phyloP scores from a whole-genome alignment of 768 basidiomycete species.

The Panellus pusillus region DNA sequence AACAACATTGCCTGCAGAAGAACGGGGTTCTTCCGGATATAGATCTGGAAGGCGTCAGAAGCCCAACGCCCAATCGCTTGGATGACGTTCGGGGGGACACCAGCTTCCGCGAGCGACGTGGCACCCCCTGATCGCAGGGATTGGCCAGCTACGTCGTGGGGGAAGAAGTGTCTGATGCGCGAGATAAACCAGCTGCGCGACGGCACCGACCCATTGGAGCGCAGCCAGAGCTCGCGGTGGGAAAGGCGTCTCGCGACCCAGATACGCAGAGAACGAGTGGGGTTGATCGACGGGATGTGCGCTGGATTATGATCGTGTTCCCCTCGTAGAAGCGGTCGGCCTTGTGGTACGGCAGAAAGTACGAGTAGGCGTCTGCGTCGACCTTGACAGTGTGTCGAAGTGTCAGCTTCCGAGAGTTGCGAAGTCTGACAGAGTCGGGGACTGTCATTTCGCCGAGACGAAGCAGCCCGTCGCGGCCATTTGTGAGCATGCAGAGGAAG shows the following conservation, averaged over 20 bases:
- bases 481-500: slow-evolving; percentile 28
- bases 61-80: slow-evolving; percentile 40
- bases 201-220: slow-evolving; percentile 23
- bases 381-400: background rate
- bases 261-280: too few species aligned
- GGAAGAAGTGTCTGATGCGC: slow-evolving; percentile 4
- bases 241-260: too few species aligned
- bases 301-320: too few species aligned
- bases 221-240: too few species aligned
- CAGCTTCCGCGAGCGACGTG: slow-evolving; percentile 31
- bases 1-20: slow-evolving; percentile 11
- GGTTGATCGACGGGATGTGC: too few species aligned
- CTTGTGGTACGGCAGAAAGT: too few species aligned
- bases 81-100: slow-evolving; percentile 30
- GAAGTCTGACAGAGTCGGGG: slow-evolving; percentile 21
- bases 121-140: slow-evolving; percentile 41
- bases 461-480: slow-evolving; percentile 32
- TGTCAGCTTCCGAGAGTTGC: slow-evolving; percentile 23
- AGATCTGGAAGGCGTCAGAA: slow-evolving; percentile 31
- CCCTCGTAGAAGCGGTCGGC: too few species aligned
- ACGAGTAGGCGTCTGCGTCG: too few species aligned
- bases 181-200: slow-evolving; percentile 30
- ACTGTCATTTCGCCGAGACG: slow-evolving; percentile 32
- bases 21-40: slow-evolving; percentile 31
- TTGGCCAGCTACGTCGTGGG: slow-evolving; percentile 31